Conservation (phyloP, 306 rosid genomes). For the Vigna unguiculata region DNA sequence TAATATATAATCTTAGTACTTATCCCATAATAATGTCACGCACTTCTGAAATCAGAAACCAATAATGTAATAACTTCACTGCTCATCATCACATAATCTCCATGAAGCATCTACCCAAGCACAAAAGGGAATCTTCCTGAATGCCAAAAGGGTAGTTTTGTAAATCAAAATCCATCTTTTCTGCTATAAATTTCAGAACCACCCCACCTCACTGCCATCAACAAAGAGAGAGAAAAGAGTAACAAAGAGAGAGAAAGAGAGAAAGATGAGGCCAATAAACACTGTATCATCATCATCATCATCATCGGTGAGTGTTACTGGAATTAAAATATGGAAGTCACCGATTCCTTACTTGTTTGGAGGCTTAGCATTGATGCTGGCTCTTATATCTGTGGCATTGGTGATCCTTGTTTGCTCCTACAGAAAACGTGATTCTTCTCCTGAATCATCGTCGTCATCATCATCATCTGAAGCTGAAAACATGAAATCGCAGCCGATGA, state of each 20-base stretch:
- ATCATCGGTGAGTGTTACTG: slow-evolving; percentile 17
- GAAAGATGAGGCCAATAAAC: slow-evolving; percentile 49
- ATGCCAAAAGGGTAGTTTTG: slow-evolving; percentile 57
- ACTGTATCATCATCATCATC: slow-evolving; percentile 45
- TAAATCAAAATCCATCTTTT: slow-evolving; percentile 44
- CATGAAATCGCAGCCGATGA: slow-evolving; percentile 42
- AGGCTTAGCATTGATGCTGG: slow-evolving; percentile 60
- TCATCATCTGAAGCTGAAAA: slow-evolving; percentile 37
- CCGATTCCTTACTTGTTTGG: slow-evolving; percentile 90
- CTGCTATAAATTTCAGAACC: slow-evolving; percentile 57
- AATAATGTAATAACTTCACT: slow-evolving; percentile 20
- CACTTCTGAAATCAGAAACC: slow-evolving; percentile 8
- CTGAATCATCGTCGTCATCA: slow-evolving; percentile 31
- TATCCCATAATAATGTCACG: neutral
- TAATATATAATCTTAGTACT: slow-evolving; percentile 7
- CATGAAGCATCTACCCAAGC: slow-evolving; percentile 56
- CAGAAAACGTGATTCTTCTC: slow-evolving; percentile 47
- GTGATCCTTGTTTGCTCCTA: slow-evolving; percentile 72
- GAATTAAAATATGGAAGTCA: slow-evolving; percentile 62
- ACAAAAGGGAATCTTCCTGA: slow-evolving; percentile 55
- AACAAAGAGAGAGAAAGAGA: neutral
- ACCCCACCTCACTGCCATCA: slow-evolving; percentile 34
- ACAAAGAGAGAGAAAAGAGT: slow-evolving; percentile 9
- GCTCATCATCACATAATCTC: slow-evolving; percentile 39
- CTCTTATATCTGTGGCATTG: slow-evolving; percentile 69